These are phyloP conservation scores for Metschnikowia gelsemii DNA, from an alignment of 805 yeast species.

Conservation along the genomic window DNA sequence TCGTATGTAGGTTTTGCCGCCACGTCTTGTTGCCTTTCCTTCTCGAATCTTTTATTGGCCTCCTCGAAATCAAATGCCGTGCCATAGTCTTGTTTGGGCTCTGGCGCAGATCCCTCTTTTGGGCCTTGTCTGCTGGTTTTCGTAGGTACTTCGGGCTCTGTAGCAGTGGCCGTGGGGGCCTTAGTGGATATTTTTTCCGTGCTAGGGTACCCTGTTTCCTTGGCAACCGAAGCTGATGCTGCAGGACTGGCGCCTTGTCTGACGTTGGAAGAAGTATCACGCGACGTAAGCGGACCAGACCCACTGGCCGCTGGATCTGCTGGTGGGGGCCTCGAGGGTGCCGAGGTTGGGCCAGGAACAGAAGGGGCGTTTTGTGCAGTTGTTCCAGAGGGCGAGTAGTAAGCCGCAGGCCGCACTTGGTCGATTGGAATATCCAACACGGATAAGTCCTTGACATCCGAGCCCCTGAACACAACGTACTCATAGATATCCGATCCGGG, in stretches of 20 bases:
- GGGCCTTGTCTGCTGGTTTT: constrained; percentile 9
- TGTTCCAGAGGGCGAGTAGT: constrained; percentile 6
- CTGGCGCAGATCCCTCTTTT: constrained; percentile 14
- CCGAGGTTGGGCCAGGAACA: constrained; percentile 27
- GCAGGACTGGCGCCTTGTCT: constrained; percentile 14
- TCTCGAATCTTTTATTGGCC: constrained; percentile 70
- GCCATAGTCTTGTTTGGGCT: constrained; percentile 27
- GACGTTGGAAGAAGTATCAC: constrained; percentile 15
- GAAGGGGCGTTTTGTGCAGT: constrained; percentile 20
- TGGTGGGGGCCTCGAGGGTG: constrained; percentile 1
- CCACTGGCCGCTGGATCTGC: constrained; percentile 15
- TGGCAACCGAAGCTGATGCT: constrained; percentile 16
- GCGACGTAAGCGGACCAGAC: constrained; percentile 12
- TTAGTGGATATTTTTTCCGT: no score
- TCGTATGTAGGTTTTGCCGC: constrained; percentile 49
- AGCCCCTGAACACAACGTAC: constrained; percentile 81
- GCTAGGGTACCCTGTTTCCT: constrained; percentile 14
- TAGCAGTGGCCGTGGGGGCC: neutral
- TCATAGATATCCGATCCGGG: constrained; percentile 72
- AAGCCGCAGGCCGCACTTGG: constrained; percentile 52
- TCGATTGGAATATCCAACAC: constrained; percentile 74
- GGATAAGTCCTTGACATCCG: constrained; percentile 85
- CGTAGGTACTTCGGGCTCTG: constrained; percentile 10
- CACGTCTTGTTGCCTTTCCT: constrained; percentile 29
- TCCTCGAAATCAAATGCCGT: constrained; percentile 74